Evolutionary conservation across 2,329 filamentous ascomycete genomes (phyloP), one percentile per base, ranked within the genome.

Genomic region (Pezicula rhizophila): DNA sequence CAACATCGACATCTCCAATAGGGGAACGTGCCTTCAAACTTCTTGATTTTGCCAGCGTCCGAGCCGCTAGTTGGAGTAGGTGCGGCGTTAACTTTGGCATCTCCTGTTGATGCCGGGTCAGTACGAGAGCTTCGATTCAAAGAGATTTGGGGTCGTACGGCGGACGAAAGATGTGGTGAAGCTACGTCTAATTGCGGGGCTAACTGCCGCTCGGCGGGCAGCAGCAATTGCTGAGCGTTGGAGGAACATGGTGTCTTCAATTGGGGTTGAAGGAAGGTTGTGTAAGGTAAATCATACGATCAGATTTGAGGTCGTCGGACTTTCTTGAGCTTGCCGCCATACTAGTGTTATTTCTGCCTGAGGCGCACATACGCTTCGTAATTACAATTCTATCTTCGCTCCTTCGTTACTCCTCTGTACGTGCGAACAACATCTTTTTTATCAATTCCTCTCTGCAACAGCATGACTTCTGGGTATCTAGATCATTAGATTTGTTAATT

Each of bases 171-270:
- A 77, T 65, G 74, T 81, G 58, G 76, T 70, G 66, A 85, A 81
- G 69, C 70, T 75, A 68, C 81, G 80, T 62, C 75, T 74, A 64
- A 76, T 68, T 56, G 70, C 69, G 57, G 79, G 77, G 49, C 69
- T 62, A 53, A 73, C 71, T 64, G 75, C 74, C 25, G 74, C 80
- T 54, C 81, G 78, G 67, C 81, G 80, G 64, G 79, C 80, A 65
- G 73, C 78, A 60, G 76, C 70, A 58, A 80, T 64, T 66, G 75
- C 79, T 64, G 80, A 74, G 66, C 81, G 81, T 74, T 82, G 78
- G 66, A 84, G 66, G 61, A 84, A 80, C 81, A 85, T 83, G 63
- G 62, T 66, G 68, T 63, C 35, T 45, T 54, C 51, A 60, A 60
- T 60, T 60, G 56, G 45, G 44, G 34, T 42, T 42, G 23, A 31